Evolutionary conservation across 345 rosid species (phyloP).

Genomic region (Hypericum perforatum): DNA sequence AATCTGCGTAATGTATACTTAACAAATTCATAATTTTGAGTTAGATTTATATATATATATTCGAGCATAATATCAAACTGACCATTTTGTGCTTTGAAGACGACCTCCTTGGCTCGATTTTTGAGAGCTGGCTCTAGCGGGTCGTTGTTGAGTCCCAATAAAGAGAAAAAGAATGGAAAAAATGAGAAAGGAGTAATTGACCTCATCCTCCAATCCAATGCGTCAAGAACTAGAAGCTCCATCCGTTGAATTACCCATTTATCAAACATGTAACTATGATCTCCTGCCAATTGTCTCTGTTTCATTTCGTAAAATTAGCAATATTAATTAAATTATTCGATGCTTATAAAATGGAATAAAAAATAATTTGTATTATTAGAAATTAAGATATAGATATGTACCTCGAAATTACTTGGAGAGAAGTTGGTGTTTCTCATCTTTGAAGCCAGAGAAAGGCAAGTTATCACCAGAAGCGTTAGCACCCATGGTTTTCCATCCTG

Average conservation of each 20-base stretch:
- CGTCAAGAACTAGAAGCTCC: slow-evolving; percentile 50
- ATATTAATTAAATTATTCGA: not conserved
- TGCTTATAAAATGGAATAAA: not conserved
- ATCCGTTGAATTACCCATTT: slow-evolving; percentile 34
- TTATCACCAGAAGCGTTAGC: slow-evolving; percentile 22
- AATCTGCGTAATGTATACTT: not conserved
- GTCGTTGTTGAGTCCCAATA: slow-evolving; percentile 31
- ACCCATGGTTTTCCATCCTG: slow-evolving; percentile 41
- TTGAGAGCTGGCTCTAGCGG: slow-evolving; percentile 33
- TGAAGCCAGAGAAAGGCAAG: slow-evolving; percentile 42
- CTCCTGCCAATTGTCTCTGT: slow-evolving; percentile 22
- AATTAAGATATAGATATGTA: slow-evolving; percentile 3
- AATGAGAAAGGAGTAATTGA: slow-evolving; percentile 64
- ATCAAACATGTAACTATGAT: slow-evolving; percentile 21
- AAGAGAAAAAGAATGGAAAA: slow-evolving; percentile 35
- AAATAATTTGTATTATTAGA: too few species aligned
- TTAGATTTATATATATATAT: not conserved
- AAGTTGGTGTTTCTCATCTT: slow-evolving; percentile 33
- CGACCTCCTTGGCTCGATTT: slow-evolving; percentile 36
- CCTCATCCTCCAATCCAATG: slow-evolving; percentile 62
- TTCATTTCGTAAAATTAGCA: slow-evolving; percentile 5
- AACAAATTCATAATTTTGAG: not conserved
- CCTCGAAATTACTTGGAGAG: slow-evolving; percentile 26
- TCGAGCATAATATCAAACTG: not conserved
- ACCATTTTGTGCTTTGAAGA: slow-evolving; percentile 48